Evolutionary conservation across 2,329 filamentous ascomycete species (phyloP).

Genomic region (Pseudonectria foliicola): DNA sequence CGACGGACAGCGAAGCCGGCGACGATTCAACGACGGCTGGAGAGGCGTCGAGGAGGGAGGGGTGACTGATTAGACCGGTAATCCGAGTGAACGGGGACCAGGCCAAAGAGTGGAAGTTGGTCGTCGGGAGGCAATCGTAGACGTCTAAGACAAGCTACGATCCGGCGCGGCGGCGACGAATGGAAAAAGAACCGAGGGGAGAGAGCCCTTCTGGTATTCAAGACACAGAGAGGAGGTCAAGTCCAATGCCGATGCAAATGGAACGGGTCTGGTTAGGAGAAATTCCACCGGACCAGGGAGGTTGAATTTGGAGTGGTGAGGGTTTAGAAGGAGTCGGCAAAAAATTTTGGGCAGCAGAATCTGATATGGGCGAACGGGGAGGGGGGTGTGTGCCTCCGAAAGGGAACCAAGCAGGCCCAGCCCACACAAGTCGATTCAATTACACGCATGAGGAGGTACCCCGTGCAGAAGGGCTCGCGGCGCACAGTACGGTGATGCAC

Average conservation of each 20-base stretch:
- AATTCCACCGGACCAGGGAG: slow-evolving; percentile 31
- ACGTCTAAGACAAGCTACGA: slow-evolving; percentile 27
- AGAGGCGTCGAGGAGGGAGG: slow-evolving; percentile 17
- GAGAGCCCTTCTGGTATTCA: slow-evolving; percentile 23
- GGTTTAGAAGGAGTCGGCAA: slow-evolving; percentile 29
- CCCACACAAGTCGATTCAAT: too few relatives aligned
- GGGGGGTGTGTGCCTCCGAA: slow-evolving; percentile 1
- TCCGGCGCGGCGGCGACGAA: slow-evolving; percentile 22
- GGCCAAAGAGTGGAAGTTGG: slow-evolving; percentile 23
- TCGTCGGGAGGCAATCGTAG: slow-evolving; percentile 19
- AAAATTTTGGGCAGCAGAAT: slow-evolving; percentile 32
- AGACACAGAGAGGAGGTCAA: slow-evolving; percentile 24
- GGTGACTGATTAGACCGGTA: slow-evolving; percentile 4
- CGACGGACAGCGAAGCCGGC: slow-evolving; percentile 4
- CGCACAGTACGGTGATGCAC: too few relatives aligned
- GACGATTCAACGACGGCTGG: slow-evolving; percentile 17
- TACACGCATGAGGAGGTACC: too few relatives aligned
- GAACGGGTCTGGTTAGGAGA: slow-evolving; percentile 26
- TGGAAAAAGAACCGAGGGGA: slow-evolving; percentile 18
- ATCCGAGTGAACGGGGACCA: slow-evolving; percentile 8
- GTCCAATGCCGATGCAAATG: slow-evolving; percentile 25
- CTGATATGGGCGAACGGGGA: slow-evolving; percentile 26
- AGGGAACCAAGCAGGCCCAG: too few relatives aligned
- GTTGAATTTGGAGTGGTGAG: slow-evolving; percentile 29
- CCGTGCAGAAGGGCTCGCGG: too few relatives aligned